Evolutionary conservation across 1,139 yeast genomes (phyloP).

Genomic region (Candida pseudocylindracea): DNA sequence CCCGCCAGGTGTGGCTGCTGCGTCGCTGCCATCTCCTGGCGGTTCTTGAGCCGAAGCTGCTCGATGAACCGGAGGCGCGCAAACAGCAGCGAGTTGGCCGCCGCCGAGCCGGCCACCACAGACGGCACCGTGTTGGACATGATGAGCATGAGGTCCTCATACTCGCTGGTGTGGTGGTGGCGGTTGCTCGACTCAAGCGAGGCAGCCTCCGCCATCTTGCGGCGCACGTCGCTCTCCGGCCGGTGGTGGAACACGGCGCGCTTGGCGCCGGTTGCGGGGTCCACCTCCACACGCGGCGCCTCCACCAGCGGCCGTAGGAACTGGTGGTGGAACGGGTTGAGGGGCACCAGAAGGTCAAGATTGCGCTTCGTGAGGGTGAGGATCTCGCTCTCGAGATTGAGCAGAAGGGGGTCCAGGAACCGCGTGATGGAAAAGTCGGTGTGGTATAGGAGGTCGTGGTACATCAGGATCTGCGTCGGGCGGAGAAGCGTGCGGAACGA

Average conservation of each 20-base stretch:
- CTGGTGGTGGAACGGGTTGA: slow-evolving; percentile 37
- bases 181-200: slow-evolving; percentile 3
- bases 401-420: slow-evolving; percentile 57
- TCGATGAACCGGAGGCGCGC: slow-evolving; percentile 25
- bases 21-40: slow-evolving; percentile 6
- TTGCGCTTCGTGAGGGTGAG: slow-evolving; percentile 59
- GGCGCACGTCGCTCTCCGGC: slow-evolving; percentile 18
- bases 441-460: slow-evolving; percentile 68
- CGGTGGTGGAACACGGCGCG: slow-evolving; percentile 21
- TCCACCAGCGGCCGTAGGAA: slow-evolving; percentile 22
- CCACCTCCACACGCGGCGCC: slow-evolving; percentile 21
- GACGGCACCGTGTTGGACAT: slow-evolving; percentile 18
- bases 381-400: slow-evolving; percentile 70
- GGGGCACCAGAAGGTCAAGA: slow-evolving; percentile 48
- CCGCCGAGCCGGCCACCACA: slow-evolving; percentile 13
- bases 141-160: slow-evolving; percentile 68
- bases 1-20: no score
- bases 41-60: slow-evolving; percentile 19
- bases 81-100: slow-evolving; percentile 5
- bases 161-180: slow-evolving; percentile 60
- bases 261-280: slow-evolving; percentile 12
- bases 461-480: slow-evolving; percentile 64
- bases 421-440: slow-evolving; percentile 58
- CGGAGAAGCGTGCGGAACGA: slow-evolving; percentile 55
- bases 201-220: slow-evolving; percentile 22